Evolutionary conservation across 192 early-diverging fungal genomes (phyloP).

Genomic region (Obelidium mucronatum): DNA sequence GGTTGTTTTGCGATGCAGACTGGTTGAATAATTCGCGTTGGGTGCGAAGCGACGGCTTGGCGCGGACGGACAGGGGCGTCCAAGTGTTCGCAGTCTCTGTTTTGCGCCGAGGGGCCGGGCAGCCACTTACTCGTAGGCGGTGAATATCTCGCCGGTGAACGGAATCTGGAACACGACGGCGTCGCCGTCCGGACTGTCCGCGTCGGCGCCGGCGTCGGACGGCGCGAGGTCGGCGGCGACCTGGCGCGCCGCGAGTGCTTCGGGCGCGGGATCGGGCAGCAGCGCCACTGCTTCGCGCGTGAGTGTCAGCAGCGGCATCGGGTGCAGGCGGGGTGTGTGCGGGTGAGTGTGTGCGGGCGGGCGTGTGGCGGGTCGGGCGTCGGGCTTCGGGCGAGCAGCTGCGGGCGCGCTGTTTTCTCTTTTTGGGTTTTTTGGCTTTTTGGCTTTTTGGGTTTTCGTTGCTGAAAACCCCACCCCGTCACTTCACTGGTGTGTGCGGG

Average conservation of each 20-base stretch:
- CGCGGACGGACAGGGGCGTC: neutral
- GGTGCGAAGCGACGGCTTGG: neutral
- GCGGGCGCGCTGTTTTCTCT: neutral
- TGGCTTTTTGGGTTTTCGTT: too few relatives aligned
- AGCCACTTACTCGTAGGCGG: conserved; percentile 53
- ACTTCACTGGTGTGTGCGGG: too few relatives aligned
- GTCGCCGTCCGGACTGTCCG: too few relatives aligned
- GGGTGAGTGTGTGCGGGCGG: neutral
- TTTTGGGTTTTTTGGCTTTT: too few relatives aligned
- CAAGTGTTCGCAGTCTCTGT: neutral
- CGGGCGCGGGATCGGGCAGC: neutral
- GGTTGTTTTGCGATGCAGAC: neutral
- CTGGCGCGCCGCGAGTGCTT: conserved; percentile 9
- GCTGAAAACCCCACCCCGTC: too few relatives aligned
- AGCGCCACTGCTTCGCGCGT: neutral
- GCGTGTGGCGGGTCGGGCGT: neutral
- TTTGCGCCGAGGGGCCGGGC: neutral
- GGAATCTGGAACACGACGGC: conserved; percentile 50
- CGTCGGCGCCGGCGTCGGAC: neutral
- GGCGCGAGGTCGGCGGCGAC: neutral
- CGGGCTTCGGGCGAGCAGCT: too few relatives aligned
- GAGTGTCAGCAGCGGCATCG: neutral
- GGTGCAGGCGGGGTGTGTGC: neutral
- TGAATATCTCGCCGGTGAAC: conserved; percentile 59
- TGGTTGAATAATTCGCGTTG: neutral